A percentile compares a stretch with the other conserved stretches of the same genome.
Conservation (phyloP, 2,329 filamentous ascomycete genomes). For the Botrytis cinerea region DNA sequence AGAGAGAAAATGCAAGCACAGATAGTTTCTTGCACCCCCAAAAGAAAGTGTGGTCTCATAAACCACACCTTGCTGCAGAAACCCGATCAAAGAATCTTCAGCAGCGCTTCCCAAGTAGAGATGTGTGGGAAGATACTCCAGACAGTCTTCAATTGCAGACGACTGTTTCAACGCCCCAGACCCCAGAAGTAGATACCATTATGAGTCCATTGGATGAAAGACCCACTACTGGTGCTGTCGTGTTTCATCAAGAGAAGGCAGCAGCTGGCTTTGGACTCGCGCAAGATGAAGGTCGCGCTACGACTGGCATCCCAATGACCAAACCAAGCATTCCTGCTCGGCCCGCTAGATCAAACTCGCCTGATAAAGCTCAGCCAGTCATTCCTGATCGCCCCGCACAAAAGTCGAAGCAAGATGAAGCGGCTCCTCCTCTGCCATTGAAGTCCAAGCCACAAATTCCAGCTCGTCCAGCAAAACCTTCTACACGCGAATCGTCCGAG, state of each 20-base stretch:
- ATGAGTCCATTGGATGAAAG: constrained; percentile 47
- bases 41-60: constrained; percentile 52
- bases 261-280: constrained; percentile 31
- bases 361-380: constrained; percentile 38
- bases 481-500: constrained; percentile 45
- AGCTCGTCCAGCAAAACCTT: constrained; percentile 60
- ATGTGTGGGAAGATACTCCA: constrained; percentile 93
- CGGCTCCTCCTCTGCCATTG: constrained; percentile 46
- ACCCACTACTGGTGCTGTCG: constrained; percentile 40
- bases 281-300: constrained; percentile 34
- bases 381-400: constrained; percentile 38
- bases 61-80: constrained; percentile 54
- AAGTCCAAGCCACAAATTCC: constrained; percentile 63
- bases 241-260: constrained; percentile 38
- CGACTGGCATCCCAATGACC: constrained; percentile 49
- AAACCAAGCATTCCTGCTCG: constrained; percentile 61
- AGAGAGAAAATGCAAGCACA: constrained; percentile 51
- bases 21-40: constrained; percentile 57
- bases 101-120: constrained; percentile 83
- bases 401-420: constrained; percentile 28
- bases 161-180: constrained; percentile 62
- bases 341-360: constrained; percentile 46
- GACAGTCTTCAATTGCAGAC: constrained; percentile 80
- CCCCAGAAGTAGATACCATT: constrained; percentile 45
- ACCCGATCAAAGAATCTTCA: constrained; percentile 55